These are phyloP conservation scores for Pseudocercospora musae DNA, from an alignment of 2,329 filamentous ascomycete species.

Conservation along the genomic window DNA sequence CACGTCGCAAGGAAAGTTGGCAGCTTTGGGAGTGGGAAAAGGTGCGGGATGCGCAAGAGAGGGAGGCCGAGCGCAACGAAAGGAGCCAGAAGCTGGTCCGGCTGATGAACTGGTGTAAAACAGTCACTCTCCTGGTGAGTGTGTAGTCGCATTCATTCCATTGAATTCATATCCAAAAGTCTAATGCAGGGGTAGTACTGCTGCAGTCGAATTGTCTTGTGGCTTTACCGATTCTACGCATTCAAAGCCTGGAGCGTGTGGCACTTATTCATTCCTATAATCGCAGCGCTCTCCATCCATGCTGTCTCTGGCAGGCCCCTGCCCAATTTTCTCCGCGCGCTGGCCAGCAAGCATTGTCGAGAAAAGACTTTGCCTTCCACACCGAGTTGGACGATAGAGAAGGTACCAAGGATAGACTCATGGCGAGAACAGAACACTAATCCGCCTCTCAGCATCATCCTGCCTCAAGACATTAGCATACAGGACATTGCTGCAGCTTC, in stretches of 20 bases:
- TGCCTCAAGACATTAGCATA: background rate
- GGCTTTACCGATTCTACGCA: background rate
- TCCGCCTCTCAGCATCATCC: background rate
- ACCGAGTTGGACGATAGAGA: background rate
- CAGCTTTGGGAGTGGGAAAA: background rate
- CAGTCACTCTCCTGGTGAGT: background rate
- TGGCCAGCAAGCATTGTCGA: background rate
- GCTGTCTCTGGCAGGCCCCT: background rate
- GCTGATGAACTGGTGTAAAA: background rate
- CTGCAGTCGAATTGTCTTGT: background rate
- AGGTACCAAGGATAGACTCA: background rate
- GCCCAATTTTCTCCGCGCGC: background rate
- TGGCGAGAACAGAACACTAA: background rate
- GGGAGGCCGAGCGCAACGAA: background rate
- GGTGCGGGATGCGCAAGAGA: background rate
- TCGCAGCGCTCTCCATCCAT: background rate
- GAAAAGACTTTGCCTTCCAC: background rate
- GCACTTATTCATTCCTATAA: background rate
- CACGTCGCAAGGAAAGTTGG: conserved; percentile 3
- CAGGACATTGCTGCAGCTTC: background rate
- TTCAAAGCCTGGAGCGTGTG: background rate
- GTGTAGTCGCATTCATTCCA: background rate
- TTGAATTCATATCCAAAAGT: background rate
- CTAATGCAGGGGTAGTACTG: background rate
- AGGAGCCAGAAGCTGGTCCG: background rate